phyloP scores from a whole-genome alignment of 2,329 filamentous ascomycete species.

The Thielaviopsis populi region DNA sequence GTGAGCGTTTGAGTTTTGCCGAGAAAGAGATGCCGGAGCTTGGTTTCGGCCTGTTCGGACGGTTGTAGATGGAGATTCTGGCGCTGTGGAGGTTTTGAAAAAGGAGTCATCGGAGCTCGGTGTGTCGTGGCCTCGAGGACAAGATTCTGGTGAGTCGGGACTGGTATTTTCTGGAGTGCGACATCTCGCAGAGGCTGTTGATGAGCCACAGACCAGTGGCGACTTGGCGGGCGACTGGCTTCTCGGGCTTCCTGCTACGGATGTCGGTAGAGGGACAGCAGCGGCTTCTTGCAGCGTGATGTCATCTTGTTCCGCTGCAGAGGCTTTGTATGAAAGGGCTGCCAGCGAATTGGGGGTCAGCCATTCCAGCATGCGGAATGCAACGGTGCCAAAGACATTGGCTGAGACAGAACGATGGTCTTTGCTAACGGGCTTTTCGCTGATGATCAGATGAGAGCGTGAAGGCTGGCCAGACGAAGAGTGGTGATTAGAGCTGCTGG shows the following conservation, averaged over 20 bases:
- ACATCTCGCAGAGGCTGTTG: background rate
- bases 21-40: slow-evolving; percentile 8
- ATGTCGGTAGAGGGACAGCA: slow-evolving; percentile 13
- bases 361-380: slow-evolving; percentile 58
- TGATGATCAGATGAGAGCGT: slow-evolving; percentile 20
- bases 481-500: background rate
- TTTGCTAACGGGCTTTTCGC: slow-evolving; percentile 34
- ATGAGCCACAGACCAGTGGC: background rate
- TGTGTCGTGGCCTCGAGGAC: background rate
- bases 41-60: slow-evolving; percentile 1
- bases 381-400: slow-evolving; percentile 48
- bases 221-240: slow-evolving; percentile 8
- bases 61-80: slow-evolving; percentile 1
- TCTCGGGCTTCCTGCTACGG: slow-evolving; percentile 7
- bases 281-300: slow-evolving; percentile 14
- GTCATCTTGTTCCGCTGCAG: slow-evolving; percentile 14
- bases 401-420: slow-evolving; percentile 47
- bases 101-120: background rate
- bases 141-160: background rate
- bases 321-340: slow-evolving; percentile 10
- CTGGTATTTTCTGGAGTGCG: background rate
- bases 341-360: slow-evolving; percentile 36
- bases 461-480: background rate
- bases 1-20: slow-evolving; percentile 20
- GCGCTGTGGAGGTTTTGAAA: background rate